Percentiles rank a stretch among this genome's conserved stretches.
phyloP scores from a whole-genome alignment of 768 basidiomycete genomes.

The Paxillus ammoniavirescens region DNA sequence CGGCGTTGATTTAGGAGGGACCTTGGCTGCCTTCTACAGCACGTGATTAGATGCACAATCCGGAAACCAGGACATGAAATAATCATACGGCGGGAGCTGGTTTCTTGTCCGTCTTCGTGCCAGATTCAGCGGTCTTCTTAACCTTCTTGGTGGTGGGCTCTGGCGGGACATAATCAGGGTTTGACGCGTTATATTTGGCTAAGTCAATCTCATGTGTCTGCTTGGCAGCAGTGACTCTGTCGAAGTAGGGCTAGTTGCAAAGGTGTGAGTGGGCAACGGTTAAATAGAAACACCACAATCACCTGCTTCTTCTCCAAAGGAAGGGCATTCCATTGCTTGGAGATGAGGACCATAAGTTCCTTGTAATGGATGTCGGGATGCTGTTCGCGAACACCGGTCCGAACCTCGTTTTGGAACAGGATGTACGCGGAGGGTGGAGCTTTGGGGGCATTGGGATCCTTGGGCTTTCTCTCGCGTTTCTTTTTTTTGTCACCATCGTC shows the following conservation, averaged over 20 bases:
- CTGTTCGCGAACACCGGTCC: conserved; percentile 64
- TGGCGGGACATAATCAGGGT: conserved; percentile 47
- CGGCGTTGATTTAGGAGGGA: conserved; percentile 22
- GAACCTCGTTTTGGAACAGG: conserved; percentile 90
- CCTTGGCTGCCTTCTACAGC: conserved; percentile 25
- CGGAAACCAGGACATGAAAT: conserved; percentile 5
- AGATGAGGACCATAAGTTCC: conserved; percentile 71
- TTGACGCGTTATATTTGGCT: conserved; percentile 59
- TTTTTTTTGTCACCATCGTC: conserved; percentile 39
- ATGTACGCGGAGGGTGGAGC: conserved; percentile 92
- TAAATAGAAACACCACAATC: conserved; percentile 26
- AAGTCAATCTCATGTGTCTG: conserved; percentile 62
- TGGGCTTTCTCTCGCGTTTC: conserved; percentile 54
- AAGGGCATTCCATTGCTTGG: conserved; percentile 73
- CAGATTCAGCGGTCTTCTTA: conserved; percentile 26
- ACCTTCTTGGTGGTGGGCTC: conserved; percentile 39
- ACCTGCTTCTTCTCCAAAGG: conserved; percentile 72
- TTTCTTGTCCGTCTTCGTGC: conserved; percentile 29
- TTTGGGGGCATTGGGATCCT: conserved; percentile 94
- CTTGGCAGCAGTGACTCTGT: conserved; percentile 56
- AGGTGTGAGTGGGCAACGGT: background rate
- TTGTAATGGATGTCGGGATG: conserved; percentile 65
- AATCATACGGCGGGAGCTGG: conserved; percentile 15
- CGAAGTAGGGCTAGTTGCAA: conserved; percentile 28
- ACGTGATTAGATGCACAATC: conserved; percentile 11